Percentiles rank a stretch among this genome's conserved stretches.
Evolutionary conservation across 164 flowering plant genomes (phyloP).

Genomic region (Sextonia rubra): DNA sequence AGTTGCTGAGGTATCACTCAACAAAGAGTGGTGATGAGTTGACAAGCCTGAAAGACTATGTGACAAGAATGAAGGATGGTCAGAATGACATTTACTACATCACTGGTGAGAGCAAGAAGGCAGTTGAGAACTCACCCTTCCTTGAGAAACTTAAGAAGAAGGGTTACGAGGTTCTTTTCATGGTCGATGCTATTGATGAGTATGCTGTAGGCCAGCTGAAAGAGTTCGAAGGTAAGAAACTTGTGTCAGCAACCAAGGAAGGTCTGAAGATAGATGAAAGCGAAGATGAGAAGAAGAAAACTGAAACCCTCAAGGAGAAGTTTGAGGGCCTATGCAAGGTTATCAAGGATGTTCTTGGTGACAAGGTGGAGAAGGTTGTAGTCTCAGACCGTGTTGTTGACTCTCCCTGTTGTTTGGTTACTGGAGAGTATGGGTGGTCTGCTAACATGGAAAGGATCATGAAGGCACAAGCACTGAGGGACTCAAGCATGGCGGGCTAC

Average conservation of each 20-base stretch:
- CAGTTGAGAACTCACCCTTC: slow-evolving; percentile 71
- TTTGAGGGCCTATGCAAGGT: slow-evolving; percentile 13
- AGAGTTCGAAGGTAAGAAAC: slow-evolving; percentile 65
- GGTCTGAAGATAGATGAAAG: slow-evolving; percentile 41
- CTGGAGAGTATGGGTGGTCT: slow-evolving; percentile 11
- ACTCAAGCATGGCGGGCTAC: slow-evolving; percentile 1
- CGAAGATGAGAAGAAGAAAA: slow-evolving; percentile 6
- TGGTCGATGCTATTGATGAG: slow-evolving; percentile 74
- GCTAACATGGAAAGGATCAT: slow-evolving; percentile 6
- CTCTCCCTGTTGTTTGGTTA: slow-evolving; percentile 10
- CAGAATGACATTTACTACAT: slow-evolving; percentile 67
- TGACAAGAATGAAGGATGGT: slow-evolving; percentile 66
- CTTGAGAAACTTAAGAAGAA: slow-evolving; percentile 57
- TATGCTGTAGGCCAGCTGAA: slow-evolving; percentile 58
- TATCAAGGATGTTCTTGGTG: slow-evolving; percentile 10
- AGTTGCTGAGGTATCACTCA: slow-evolving; percentile 47
- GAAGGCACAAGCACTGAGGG: slow-evolving; percentile 10
- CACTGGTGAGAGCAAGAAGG: slow-evolving; percentile 66
- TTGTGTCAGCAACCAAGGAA: slow-evolving; percentile 64
- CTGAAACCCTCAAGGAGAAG: slow-evolving; percentile 3
- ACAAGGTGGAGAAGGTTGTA: slow-evolving; percentile 10
- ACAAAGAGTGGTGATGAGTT: slow-evolving; percentile 69
- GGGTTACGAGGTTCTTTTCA: slow-evolving; percentile 58
- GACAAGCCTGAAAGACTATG: slow-evolving; percentile 70
- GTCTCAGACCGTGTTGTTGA: slow-evolving; percentile 9